Conservation (phyloP, 768 basidiomycete genomes). For the Auricularia sp. region DNA sequence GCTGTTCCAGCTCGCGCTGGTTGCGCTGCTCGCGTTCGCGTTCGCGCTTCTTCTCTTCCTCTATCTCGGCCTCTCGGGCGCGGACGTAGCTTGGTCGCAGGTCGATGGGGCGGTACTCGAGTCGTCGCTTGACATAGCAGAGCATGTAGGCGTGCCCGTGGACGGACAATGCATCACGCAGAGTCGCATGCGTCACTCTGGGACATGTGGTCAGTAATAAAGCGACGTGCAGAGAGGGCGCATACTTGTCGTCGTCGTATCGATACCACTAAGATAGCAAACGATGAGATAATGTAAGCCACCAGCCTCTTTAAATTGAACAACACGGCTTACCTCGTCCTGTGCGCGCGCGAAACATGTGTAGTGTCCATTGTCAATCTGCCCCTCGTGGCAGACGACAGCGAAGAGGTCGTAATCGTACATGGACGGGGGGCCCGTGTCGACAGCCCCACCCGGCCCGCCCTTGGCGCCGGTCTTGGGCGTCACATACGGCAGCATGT, state of each 20-base stretch:
- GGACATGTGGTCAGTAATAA: slow-evolving; percentile 3
- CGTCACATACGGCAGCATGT: slow-evolving; percentile 84
- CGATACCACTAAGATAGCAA: slow-evolving; percentile 65
- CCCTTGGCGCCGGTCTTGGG: slow-evolving; percentile 35
- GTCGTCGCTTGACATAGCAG: slow-evolving; percentile 84
- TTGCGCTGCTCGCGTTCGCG: slow-evolving; percentile 20
- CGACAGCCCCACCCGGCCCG: slow-evolving; percentile 1
- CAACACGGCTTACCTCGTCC: slow-evolving; percentile 55
- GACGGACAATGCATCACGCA: slow-evolving; percentile 59
- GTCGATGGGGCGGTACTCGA: slow-evolving; percentile 66
- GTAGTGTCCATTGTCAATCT: slow-evolving; percentile 92
- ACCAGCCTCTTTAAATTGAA: not conserved
- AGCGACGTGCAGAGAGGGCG: slow-evolving; percentile 9
- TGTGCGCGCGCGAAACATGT: slow-evolving; percentile 77
- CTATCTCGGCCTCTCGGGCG: slow-evolving; percentile 55
- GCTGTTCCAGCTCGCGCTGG: not conserved
- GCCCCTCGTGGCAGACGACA: slow-evolving; percentile 91
- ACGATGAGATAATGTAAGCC: not conserved
- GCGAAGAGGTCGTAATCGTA: slow-evolving; percentile 89
- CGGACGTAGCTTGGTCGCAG: slow-evolving; percentile 59
- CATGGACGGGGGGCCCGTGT: slow-evolving; percentile 50
- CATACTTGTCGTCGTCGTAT: slow-evolving; percentile 89
- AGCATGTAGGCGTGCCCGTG: slow-evolving; percentile 73
- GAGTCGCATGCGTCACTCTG: slow-evolving; percentile 63
- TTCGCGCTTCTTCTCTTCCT: slow-evolving; percentile 48